Evolutionary conservation across 116 monocot genomes (phyloP).

Genomic region (Phalaenopsis hybrid): DNA sequence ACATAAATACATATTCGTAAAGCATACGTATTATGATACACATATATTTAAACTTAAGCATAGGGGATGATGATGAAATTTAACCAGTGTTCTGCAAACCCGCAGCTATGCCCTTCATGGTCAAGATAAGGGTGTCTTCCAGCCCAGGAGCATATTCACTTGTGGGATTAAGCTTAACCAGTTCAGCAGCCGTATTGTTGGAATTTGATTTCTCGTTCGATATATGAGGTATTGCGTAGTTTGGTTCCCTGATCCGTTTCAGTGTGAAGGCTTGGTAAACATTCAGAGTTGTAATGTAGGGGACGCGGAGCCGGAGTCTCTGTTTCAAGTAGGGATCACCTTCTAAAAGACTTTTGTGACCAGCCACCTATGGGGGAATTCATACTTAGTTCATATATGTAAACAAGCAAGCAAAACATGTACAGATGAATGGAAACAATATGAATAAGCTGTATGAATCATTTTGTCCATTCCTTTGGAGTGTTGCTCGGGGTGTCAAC

Average conservation of each 20-base stretch:
- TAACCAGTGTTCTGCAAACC: slow-evolving; percentile 86
- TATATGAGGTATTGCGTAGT: slow-evolving; percentile 37
- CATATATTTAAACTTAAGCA: neutral
- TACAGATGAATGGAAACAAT: no score
- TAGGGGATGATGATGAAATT: neutral
- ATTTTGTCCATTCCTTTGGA: no score
- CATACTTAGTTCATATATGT: neutral
- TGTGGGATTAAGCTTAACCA: slow-evolving; percentile 73
- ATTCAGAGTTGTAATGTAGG: slow-evolving; percentile 82
- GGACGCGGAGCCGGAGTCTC: slow-evolving; percentile 52
- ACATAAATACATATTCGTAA: neutral
- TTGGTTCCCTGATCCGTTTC: slow-evolving; percentile 66
- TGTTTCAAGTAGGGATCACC: slow-evolving; percentile 78
- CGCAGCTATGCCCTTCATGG: slow-evolving; percentile 94
- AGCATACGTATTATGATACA: neutral
- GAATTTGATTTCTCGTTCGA: slow-evolving; percentile 44
- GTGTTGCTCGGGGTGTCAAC: no score
- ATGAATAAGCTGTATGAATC: no score
- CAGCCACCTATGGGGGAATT: slow-evolving; percentile 46
- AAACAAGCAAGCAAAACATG: no score
- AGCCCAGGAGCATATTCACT: slow-evolving; percentile 81
- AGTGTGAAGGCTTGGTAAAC: slow-evolving; percentile 72
- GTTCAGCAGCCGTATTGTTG: slow-evolving; percentile 39
- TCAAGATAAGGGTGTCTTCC: slow-evolving; percentile 81
- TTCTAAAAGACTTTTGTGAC: slow-evolving; percentile 73